Evolutionary conservation across 768 basidiomycete genomes (phyloP), one percentile per base, ranked within the genome.

Genomic region (Tephrocybe sp.): DNA sequence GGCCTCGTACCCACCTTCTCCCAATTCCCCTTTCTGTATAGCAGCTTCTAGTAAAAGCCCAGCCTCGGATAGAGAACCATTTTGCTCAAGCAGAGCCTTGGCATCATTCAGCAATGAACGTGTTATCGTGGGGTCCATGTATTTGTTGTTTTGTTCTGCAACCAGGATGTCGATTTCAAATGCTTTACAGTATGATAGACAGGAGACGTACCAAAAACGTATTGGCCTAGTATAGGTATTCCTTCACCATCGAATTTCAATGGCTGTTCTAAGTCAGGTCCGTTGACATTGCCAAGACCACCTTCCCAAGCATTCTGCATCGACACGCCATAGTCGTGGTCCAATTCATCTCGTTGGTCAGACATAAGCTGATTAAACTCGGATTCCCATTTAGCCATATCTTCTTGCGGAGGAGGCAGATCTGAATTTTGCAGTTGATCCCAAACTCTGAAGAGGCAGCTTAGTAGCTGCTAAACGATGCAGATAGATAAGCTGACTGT

Each of bases 31-130:
- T 56, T 78, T 78, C 67, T 89, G 86, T 51, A 98, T 89, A 30
- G 92, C 92, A 12, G 92, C 92, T 70, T 99, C 96, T 18, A 98
- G 73, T 60, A 96, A 74, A 32, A 93, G 74, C 0, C 86, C 87
- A 11, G 87, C 92, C 62, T 97, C 92, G 2, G 92, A 86, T 19
- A 99, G 68, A 2, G 94, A 89, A 1, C 92, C 93, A 47, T 92
- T 92, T 51, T 79, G 77, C 18, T 84, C 80, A 9, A 98, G 70
- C 13, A 95, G 68, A 13, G 76, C 73, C 65, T 94, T 92, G 1
- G 92, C 94, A 52, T 87, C 83, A 39, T 65, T 70, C n/a, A 90
- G 68, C 26, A 82, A 78, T n/a, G 73, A 75, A 24, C 70, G 67
- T 2, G 75, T 73, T 0, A 76, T 67, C 2, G 75, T 70, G 9